Evolutionary conservation across 2,329 filamentous ascomycete species (phyloP).

Genomic region (Knoxdaviesia proteae): DNA sequence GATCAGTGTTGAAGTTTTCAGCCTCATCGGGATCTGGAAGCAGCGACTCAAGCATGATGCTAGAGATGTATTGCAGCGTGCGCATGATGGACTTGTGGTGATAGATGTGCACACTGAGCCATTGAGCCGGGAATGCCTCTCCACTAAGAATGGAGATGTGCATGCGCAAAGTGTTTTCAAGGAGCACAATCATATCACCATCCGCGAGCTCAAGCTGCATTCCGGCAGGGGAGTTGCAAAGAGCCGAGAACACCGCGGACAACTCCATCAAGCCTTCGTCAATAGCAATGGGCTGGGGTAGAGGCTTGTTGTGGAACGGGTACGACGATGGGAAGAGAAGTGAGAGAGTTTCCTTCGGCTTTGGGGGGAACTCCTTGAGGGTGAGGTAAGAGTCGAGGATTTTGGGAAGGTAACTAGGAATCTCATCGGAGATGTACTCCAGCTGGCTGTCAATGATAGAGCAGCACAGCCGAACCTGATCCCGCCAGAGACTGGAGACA

Average conservation of each 20-base stretch:
- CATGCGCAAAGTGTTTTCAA: conserved; percentile 63
- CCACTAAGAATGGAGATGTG: conserved; percentile 77
- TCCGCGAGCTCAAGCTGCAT: conserved; percentile 58
- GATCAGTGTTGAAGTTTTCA: conserved; percentile 74
- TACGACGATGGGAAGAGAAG: conserved; percentile 79
- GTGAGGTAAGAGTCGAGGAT: conserved; percentile 75
- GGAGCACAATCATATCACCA: conserved; percentile 51
- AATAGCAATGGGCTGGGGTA: conserved; percentile 40
- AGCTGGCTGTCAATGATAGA: conserved; percentile 79
- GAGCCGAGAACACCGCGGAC: conserved; percentile 64
- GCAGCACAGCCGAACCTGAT: conserved; percentile 83
- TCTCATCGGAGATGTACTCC: conserved; percentile 55
- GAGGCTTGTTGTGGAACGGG: conserved; percentile 60
- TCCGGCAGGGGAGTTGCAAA: conserved; percentile 47
- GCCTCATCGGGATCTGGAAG: conserved; percentile 80
- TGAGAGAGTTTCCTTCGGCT: conserved; percentile 48
- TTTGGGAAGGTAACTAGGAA: conserved; percentile 77
- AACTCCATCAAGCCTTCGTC: conserved; percentile 81
- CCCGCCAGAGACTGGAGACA: conserved; percentile 70
- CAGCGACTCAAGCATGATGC: conserved; percentile 62
- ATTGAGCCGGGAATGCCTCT: conserved; percentile 71
- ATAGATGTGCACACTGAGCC: conserved; percentile 86
- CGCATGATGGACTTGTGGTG: conserved; percentile 81
- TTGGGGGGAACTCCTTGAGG: conserved; percentile 36
- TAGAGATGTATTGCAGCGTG: conserved; percentile 62